Conservation (phyloP, 2,329 filamentous ascomycete genomes). For the Aspergillus novofumigatus region DNA sequence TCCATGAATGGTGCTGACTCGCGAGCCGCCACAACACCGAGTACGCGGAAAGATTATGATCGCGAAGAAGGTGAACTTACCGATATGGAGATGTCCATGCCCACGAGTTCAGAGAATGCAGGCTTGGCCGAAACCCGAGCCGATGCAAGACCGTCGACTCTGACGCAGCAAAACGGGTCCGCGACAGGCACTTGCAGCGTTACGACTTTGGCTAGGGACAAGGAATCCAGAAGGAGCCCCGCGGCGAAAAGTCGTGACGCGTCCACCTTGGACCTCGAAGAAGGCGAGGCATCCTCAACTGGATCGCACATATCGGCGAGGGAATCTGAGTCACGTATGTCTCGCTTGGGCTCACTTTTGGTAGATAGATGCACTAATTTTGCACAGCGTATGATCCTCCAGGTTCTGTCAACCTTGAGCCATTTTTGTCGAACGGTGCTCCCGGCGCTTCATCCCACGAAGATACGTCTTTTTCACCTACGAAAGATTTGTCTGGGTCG, state of each 20-base stretch:
- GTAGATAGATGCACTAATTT: conserved; percentile 16
- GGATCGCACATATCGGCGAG: conserved; percentile 18
- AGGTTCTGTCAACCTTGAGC: conserved; percentile 21
- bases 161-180: not conserved
- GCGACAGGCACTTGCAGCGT: not conserved
- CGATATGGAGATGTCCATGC: conserved; percentile 54
- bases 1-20: conserved; percentile 7
- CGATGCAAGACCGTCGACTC: not conserved
- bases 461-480: not conserved
- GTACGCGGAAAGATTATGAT: conserved; percentile 38
- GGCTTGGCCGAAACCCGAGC: not conserved
- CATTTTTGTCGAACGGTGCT: conserved; percentile 4
- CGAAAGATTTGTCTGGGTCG: not conserved
- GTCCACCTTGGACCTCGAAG: conserved; percentile 17
- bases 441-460: not conserved
- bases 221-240: not conserved
- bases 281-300: conserved; percentile 22
- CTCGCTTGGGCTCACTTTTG: not conserved
- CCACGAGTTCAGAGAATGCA: not conserved
- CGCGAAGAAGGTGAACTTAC: conserved; percentile 74
- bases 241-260: not conserved
- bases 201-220: not conserved
- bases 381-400: conserved; percentile 33
- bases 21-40: conserved; percentile 16
- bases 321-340: conserved; percentile 32